These are phyloP conservation scores for Colletotrichum sp. DNA, from an alignment of 2,329 filamentous ascomycete genomes.

Conservation along the genomic window DNA sequence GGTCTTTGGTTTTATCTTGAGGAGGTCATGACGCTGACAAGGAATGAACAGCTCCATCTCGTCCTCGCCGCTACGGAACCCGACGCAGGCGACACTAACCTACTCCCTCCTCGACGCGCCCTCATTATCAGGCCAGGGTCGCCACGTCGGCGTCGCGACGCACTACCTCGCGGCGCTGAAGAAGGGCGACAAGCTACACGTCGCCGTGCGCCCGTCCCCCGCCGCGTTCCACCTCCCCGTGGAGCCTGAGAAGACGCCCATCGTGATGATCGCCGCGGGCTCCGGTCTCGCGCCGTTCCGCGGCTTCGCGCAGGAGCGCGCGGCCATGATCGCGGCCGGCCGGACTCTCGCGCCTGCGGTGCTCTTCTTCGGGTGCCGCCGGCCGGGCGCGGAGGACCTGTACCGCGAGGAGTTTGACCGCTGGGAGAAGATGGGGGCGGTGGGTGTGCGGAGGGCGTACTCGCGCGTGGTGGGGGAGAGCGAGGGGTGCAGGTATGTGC, in stretches of 20 bases:
- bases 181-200: constrained; percentile 46
- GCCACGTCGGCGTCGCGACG: constrained; percentile 64
- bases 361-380: constrained; percentile 56
- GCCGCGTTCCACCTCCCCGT: constrained; percentile 47
- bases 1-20: background rate
- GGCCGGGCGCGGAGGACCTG: constrained; percentile 45
- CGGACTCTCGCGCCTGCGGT: constrained; percentile 36
- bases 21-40: background rate
- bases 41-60: constrained; percentile 61
- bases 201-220: constrained; percentile 53
- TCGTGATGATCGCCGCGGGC: constrained; percentile 45
- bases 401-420: constrained; percentile 46
- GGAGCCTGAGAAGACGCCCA: constrained; percentile 39
- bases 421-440: constrained; percentile 52
- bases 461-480: constrained; percentile 43
- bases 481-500: constrained; percentile 53
- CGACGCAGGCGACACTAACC: constrained; percentile 62
- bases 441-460: constrained; percentile 66
- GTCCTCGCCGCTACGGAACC: constrained; percentile 66
- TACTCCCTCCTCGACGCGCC: constrained; percentile 63
- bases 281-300: constrained; percentile 40
- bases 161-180: constrained; percentile 61
- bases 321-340: constrained; percentile 52
- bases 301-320: constrained; percentile 24
- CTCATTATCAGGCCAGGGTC: constrained; percentile 51